phyloP scores from a whole-genome alignment of 78 protist genomes.

The Dictyostelium citrinum region DNA sequence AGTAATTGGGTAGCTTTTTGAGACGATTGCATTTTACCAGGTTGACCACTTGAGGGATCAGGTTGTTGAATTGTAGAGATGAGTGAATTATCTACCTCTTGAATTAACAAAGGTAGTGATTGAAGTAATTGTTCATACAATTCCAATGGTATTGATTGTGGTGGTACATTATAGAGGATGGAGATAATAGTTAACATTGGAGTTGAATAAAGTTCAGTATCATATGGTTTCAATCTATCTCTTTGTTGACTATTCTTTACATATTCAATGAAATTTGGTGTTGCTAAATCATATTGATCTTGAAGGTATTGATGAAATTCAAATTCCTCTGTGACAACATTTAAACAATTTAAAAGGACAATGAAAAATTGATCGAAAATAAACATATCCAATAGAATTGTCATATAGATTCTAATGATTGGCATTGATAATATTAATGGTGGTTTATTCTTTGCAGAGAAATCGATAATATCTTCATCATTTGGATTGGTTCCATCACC shows the following conservation, averaged over 20 bases:
- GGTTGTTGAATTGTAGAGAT: conserved; percentile 62
- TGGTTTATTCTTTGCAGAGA: conserved; percentile 52
- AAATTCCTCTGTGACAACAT: conserved; percentile 16
- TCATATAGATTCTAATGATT: conserved; percentile 42
- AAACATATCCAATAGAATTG: conserved; percentile 6
- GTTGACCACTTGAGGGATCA: conserved; percentile 26
- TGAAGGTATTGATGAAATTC: conserved; percentile 25
- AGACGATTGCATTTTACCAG: conserved; percentile 58
- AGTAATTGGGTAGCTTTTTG: conserved; percentile 10
- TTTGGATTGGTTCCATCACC: conserved; percentile 57
- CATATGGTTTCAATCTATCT: conserved; percentile 25
- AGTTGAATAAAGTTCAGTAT: conserved; percentile 44
- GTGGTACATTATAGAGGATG: conserved; percentile 22
- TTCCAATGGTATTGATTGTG: conserved; percentile 19
- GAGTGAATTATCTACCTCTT: conserved; percentile 57
- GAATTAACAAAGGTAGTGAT: conserved; percentile 33
- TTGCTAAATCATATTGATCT: conserved; percentile 18
- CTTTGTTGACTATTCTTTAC: conserved; percentile 31
- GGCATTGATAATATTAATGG: conserved; percentile 10
- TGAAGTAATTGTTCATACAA: conserved; percentile 10
- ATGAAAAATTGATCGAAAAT: conserved; percentile 63
- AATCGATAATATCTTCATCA: conserved; percentile 68
- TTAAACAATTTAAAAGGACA: conserved; percentile 20
- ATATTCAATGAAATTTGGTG: conserved; percentile 35
- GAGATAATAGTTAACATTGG: conserved; percentile 50